Percentiles rank a stretch among this genome's conserved stretches.
phyloP scores from a whole-genome alignment of 345 rosid genomes.

The Eutrema japonicum region DNA sequence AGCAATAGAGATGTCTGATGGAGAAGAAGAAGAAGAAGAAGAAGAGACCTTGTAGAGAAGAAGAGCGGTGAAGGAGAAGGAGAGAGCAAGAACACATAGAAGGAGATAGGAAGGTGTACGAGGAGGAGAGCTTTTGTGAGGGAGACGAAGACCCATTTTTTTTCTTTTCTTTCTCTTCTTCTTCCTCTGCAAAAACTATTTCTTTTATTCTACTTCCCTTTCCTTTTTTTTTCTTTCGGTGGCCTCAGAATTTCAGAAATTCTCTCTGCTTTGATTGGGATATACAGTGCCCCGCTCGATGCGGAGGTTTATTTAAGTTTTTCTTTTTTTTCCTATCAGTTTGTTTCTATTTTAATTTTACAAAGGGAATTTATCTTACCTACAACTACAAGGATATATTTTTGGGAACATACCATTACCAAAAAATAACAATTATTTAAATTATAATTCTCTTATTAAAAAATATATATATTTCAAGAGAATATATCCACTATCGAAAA shows the following conservation, averaged over 20 bases:
- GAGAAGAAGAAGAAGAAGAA: not conserved
- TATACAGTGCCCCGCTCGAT: slow-evolving; percentile 34
- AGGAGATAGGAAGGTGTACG: slow-evolving; percentile 62
- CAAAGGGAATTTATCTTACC: no score
- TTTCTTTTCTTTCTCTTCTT: not conserved
- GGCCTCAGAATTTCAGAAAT: slow-evolving; percentile 20
- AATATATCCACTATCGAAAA: no score
- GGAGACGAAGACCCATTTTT: slow-evolving; percentile 40
- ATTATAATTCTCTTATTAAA: no score
- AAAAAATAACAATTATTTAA: no score
- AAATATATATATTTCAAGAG: no score
- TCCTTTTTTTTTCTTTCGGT: not conserved
- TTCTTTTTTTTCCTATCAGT: not conserved
- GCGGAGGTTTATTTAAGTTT: slow-evolving; percentile 22
- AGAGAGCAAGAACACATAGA: slow-evolving; percentile 52
- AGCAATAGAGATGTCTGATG: not conserved
- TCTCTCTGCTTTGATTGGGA: slow-evolving; percentile 21
- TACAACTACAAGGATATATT: no score
- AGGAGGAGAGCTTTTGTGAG: slow-evolving; percentile 47
- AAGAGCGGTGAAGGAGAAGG: slow-evolving; percentile 59
- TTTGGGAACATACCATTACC: no score
- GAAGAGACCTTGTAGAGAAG: slow-evolving; percentile 70
- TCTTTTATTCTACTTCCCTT: not conserved
- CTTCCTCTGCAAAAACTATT: slow-evolving; percentile 23
- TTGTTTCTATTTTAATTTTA: slow-evolving; percentile 33